These are phyloP conservation scores for Candida xiaguanensis DNA, from an alignment of 805 yeast genomes.

Conservation along the genomic window DNA sequence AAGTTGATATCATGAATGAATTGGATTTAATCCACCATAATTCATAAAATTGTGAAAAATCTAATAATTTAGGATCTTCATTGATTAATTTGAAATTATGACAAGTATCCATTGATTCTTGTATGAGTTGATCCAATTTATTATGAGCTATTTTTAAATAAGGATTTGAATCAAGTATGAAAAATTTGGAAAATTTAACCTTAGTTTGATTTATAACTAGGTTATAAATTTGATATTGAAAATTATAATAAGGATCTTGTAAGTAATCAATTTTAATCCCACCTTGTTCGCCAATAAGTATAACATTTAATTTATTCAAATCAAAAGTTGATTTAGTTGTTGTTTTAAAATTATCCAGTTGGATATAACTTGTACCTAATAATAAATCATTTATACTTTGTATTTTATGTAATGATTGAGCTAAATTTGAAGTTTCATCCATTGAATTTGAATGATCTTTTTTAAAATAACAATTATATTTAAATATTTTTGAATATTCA, in stretches of 20 bases:
- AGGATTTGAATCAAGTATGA: constrained; percentile 26
- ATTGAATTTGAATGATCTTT: constrained; percentile 35
- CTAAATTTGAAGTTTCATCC: constrained; percentile 45
- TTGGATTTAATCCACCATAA: constrained; percentile 43
- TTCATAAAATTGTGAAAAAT: constrained; percentile 35
- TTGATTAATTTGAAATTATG: background rate
- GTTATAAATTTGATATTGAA: constrained; percentile 28
- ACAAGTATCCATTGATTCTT: constrained; percentile 16
- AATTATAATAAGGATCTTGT: constrained; percentile 43
- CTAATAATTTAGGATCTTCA: constrained; percentile 27
- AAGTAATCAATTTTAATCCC: background rate
- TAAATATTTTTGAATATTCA: constrained; percentile 8
- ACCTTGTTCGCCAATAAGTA: constrained; percentile 5
- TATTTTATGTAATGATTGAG: constrained; percentile 33
- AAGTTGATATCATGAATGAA: constrained; percentile 25
- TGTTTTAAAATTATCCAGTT: constrained; percentile 3
- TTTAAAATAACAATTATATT: constrained; percentile 25
- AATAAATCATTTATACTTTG: constrained; percentile 8
- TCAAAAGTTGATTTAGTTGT: constrained; percentile 11
- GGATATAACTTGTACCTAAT: constrained; percentile 9
- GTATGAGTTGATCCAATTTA: constrained; percentile 19
- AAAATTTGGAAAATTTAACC: constrained; percentile 5
- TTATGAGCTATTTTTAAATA: constrained; percentile 34
- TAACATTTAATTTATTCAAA: constrained; percentile 9
- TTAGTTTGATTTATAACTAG: constrained; percentile 3